phyloP scores from a whole-genome alignment of 2,329 filamentous ascomycete genomes.

The Didymella exigua region DNA sequence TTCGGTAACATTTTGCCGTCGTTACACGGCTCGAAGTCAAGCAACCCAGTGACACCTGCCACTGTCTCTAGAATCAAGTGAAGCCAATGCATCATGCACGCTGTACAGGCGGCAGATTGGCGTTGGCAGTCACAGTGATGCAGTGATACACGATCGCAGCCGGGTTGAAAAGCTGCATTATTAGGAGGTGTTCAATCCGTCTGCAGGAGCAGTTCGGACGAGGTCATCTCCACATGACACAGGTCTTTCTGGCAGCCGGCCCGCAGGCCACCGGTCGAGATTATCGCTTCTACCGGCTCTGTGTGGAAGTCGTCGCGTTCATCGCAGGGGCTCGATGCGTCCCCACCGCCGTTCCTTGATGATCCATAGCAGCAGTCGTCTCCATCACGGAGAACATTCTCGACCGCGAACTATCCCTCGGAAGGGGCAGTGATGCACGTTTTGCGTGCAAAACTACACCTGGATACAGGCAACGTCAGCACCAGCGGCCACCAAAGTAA shows the following conservation, averaged over 20 bases:
- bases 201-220: conserved; percentile 9
- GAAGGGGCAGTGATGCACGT: conserved; percentile 6
- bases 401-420: conserved; percentile 11
- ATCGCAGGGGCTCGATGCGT: conserved; percentile 1
- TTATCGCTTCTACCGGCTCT: conserved; percentile 5
- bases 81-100: conserved; percentile 2
- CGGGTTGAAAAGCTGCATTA: not conserved
- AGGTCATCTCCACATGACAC: conserved; percentile 3
- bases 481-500: conserved; percentile 12
- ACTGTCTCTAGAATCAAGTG: conserved; percentile 6
- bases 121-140: conserved; percentile 1
- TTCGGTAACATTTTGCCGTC: not conserved
- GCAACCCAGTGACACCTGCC: conserved; percentile 14
- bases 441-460: not conserved
- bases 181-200: not conserved
- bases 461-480: conserved; percentile 15
- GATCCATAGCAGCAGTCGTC: not conserved
- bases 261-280: conserved; percentile 9
- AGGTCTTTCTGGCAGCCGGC: conserved; percentile 1
- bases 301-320: conserved; percentile 3
- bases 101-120: conserved; percentile 2
- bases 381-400: conserved; percentile 10
- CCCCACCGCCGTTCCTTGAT: conserved; percentile 4
- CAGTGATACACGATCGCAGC: conserved; percentile 3
- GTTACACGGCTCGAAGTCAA: conserved; percentile 2